Evolutionary conservation across 1,139 yeast species (phyloP), one percentile per base, ranked within the genome.

Genomic region (Torulaspora pretoriensis): DNA sequence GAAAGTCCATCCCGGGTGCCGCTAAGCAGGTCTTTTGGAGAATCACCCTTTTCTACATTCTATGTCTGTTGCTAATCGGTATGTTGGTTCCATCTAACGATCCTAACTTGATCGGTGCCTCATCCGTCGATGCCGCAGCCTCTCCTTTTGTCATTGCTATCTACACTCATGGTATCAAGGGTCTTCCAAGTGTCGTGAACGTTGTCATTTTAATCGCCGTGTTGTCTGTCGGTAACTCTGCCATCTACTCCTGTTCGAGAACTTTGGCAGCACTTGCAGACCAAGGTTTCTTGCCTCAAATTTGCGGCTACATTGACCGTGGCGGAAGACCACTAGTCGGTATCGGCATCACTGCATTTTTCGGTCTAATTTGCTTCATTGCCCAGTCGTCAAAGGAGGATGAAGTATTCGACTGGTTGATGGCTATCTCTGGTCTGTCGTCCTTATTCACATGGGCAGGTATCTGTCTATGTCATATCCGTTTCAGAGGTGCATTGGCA

Each of bases 21-120:
- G 79, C 83, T 38, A 82, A 81, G 60, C 84, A 80, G 61, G 86
- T 80, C 3, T 80, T 81, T 59, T 81, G 86, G 85, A 77, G 88
- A 73, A 78, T 82, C 45, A 68, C 77, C 27, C 63, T 81, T 29
- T 82, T 81, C 64, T 82, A 81, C 67, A 65, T 77, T 45, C 64
- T 70, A 25, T 67, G 77, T 3, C 62, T 76, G 52, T 63, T 71
- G 12, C 55, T 76, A 49, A 62, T 76, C 40, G 76, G 79, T 22
- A 58, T 72, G 32, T 61, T 75, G 42, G 79, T 75, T 43, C 72
- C 77, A 29, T 73, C 68, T 52, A 61, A 48, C 35, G 75, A 72
- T 44, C 46, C 53, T 3, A 60, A 67, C 53, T 55, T 68, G 45
- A 61, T 70, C 29, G 71, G 73, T 45, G 61, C 71, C 22, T 64